Base-by-base conservation (phyloP, 2,329 filamentous ascomycete genomes). In the Coniochaeta hoffmannii region DNA sequence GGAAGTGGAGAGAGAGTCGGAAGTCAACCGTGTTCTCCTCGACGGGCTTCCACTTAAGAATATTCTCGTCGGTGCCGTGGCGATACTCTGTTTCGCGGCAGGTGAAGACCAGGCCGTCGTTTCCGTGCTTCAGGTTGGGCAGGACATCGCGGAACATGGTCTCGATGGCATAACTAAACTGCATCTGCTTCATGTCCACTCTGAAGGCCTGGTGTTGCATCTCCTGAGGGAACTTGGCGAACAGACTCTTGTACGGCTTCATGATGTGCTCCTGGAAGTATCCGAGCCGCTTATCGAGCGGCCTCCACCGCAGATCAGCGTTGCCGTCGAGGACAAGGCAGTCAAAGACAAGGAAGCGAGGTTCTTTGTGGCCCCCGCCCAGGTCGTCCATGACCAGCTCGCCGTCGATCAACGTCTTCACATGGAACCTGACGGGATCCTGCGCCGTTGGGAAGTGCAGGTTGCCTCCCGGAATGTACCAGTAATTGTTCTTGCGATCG, bases 101-200 rank as follows among this genome's bases (percentile, higher is more conserved):
- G n/a, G 94, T 97, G 72, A 97, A 99, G 66, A 99, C 96, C 50
- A 99, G 80, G 6, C 94, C 94, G 69, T 99, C 94, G 69, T 97
- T 97, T 59, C 93, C 92, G 68, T 99, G 94, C 62, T 86, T 87
- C 34, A 99, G 81, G 41, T 79, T 85, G 1, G 91, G 92, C 28
- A 97, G 83, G 46, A 95, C 83, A 56, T 92, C 81, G 62, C 86
- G 83, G 75, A 99, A 96, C 87, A 97, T 96, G 82, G 89, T 89
- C 66, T 90, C 86, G 58, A 95, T 85, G 50, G 86, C 90, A 73
- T 99, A 99, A 51, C 86, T 86, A 62, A 94, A 82, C 70, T 97
- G 89, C 73, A 95, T 95, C 19, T 85, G 81, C 74, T 99, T 99
- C 75, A 94, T 86, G 68, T 91, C 85, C 56, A 97, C 78, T 53